Evolutionary conservation across 2,329 filamentous ascomycete genomes (phyloP), one percentile per base, ranked within the genome.

Genomic region (Lasiodiplodia citricola): DNA sequence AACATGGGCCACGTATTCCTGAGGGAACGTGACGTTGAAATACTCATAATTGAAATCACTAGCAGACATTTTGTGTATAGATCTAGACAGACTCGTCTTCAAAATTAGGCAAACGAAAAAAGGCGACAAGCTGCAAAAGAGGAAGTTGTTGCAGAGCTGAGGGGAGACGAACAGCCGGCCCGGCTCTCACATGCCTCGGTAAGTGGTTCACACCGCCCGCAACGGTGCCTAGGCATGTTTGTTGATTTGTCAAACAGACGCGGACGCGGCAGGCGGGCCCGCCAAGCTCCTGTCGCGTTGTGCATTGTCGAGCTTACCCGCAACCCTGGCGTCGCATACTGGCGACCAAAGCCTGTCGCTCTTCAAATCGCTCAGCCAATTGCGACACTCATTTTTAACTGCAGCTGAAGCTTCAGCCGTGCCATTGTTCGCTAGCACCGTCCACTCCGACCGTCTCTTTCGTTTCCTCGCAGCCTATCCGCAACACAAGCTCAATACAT

Each of bases 1-100:
- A 69, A 98, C 91, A 78, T 97, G 93, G n/a, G 90, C 92, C 60
- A 97, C 90, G 82, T 89, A 89, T 75, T 90, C 86, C 47, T 82
- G 76, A 0, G 94, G 92, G 52, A 89, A 89, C n/a, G 87, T 88
- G 73, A 96, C 85, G 72, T 89, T 88, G 86, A 93, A 94, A 84
- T 92, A 85, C 73, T 90, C 83, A 81, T 88, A 90, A 11, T 79
- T 75, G 72, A 81, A 83, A 28, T 74, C 70, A 41, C 76, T 72
- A 44, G 76, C 28, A 14, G 56, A 63, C 54, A 38, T 52, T 2
- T 52, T 67, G 41, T 10, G 44, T 4, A 4, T 31, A 35, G 21
- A 25, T 23, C 14, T 23, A 37, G 51, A 56, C 14, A 55, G 31
- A 50, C 14, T 50, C n/a, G 16, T 35, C 7, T 14, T 23, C n/a